These are phyloP conservation scores for Ceratocystis papillata DNA, from an alignment of 2,329 filamentous ascomycete species.

Conservation along the genomic window DNA sequence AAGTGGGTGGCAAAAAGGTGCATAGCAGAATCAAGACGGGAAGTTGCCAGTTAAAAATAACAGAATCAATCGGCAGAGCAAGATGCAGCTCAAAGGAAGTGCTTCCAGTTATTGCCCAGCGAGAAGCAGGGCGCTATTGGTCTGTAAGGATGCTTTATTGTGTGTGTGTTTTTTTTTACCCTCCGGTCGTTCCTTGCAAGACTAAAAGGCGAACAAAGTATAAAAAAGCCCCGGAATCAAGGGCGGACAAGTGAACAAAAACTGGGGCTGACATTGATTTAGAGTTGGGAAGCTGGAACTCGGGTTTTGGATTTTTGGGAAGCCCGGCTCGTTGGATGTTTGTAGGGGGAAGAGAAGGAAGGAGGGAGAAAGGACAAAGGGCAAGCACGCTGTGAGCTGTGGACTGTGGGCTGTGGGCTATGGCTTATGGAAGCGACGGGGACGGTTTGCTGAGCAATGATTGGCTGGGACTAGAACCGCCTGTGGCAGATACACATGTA, in stretches of 20 bases:
- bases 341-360: not conserved
- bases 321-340: conserved; percentile 6
- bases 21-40: not conserved
- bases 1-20: not conserved
- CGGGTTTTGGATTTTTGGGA: not conserved
- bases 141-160: too few species aligned
- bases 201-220: not conserved
- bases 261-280: conserved; percentile 11
- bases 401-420: too few species aligned
- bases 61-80: not conserved
- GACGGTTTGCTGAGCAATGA: too few species aligned
- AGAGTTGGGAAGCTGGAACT: conserved; percentile 12
- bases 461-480: too few species aligned
- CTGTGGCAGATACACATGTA: too few species aligned
- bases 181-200: not conserved
- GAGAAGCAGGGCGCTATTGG: too few species aligned
- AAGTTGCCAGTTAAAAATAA: not conserved
- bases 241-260: not conserved
- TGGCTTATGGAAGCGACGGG: too few species aligned
- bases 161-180: too few species aligned
- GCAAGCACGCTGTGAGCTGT: too few species aligned
- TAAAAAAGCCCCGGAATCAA: not conserved
- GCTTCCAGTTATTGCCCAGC: too few species aligned
- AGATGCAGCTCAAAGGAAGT: not conserved
- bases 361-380: not conserved